These are phyloP conservation scores for Wickerhamiella galacta DNA, from an alignment of 805 yeast species.

Conservation along the genomic window DNA sequence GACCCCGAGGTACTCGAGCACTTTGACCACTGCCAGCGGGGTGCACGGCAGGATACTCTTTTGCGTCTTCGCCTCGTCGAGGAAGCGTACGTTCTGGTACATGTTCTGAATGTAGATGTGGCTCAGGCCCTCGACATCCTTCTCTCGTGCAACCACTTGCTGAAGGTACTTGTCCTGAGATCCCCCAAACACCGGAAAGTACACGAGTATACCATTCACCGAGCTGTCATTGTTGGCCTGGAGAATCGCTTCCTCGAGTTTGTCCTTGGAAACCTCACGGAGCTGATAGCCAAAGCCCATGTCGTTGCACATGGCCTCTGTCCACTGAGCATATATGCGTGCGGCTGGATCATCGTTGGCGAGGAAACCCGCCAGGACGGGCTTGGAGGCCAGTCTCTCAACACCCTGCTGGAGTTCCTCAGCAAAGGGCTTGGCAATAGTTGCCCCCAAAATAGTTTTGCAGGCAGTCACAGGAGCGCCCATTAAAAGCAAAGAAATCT, in stretches of 20 bases:
- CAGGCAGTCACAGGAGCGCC: no score
- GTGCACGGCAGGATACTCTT: conserved; percentile 93
- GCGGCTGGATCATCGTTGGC: conserved; percentile 96
- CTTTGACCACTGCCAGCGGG: conserved; percentile 86
- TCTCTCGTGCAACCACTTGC: conserved; percentile 77
- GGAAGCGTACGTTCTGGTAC: conserved; percentile 79
- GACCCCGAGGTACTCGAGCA: conserved; percentile 74
- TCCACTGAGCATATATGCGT: conserved; percentile 88
- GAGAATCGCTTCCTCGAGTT: conserved; percentile 66
- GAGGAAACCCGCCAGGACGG: conserved; percentile 74
- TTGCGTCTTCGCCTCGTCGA: conserved; percentile 47
- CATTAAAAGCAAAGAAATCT: no score
- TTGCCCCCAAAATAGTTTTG: conserved; percentile 64
- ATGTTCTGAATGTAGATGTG: conserved; percentile 82
- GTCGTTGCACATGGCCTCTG: conserved; percentile 73
- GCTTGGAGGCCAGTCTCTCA: conserved; percentile 34
- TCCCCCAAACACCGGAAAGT: conserved; percentile 93
- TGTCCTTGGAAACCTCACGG: conserved; percentile 57
- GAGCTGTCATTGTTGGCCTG: conserved; percentile 61
- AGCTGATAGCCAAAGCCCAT: conserved; percentile 77
- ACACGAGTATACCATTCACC: conserved; percentile 88
- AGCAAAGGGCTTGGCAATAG: conserved; percentile 66
- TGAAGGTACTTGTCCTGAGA: conserved; percentile 91
- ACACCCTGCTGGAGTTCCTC: conserved; percentile 55
- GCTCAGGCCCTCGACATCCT: conserved; percentile 92